A percentile compares a stretch with the other conserved stretches of the same genome.
Conservation (phyloP, 768 basidiomycete species). For the Leucocoprinus sp. region DNA sequence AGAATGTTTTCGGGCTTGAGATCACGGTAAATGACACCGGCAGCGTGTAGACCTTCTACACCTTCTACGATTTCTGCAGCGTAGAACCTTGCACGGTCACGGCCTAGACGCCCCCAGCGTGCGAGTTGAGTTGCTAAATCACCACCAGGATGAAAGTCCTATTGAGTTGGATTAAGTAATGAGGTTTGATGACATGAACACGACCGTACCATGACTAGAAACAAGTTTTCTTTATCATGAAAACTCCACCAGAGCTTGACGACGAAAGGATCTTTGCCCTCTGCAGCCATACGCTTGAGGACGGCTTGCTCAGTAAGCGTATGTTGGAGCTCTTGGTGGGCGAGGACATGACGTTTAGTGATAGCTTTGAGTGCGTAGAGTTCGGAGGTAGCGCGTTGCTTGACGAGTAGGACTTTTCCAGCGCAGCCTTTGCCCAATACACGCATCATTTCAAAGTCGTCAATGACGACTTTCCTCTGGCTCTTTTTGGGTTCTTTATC, state of each 20-base stretch:
- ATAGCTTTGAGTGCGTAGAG: conserved; percentile 96
- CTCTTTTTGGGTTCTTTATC: conserved; percentile 44
- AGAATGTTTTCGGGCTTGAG: conserved; percentile 97
- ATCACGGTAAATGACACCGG: conserved; percentile 96
- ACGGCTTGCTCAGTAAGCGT: conserved; percentile 96
- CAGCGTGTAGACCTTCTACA: conserved; percentile 86
- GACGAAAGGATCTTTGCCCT: conserved; percentile 85
- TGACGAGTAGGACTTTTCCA: conserved; percentile 90
- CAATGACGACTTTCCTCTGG: conserved; percentile 69
- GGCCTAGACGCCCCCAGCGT: conserved; percentile 88
- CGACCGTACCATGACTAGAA: conserved; percentile 80
- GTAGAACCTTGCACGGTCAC: conserved; percentile 93
- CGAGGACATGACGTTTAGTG: conserved; percentile 93
- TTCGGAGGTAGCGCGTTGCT: conserved; percentile 61
- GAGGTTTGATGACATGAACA: conserved; percentile 1
- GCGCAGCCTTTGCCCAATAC: conserved; percentile 97
- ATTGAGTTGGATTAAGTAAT: neutral
- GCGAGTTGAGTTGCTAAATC: conserved; percentile 97
- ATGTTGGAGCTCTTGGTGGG: conserved; percentile 94
- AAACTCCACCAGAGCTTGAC: conserved; percentile 97
- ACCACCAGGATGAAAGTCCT: conserved; percentile 95
- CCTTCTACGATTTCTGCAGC: conserved; percentile 97
- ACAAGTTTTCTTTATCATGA: conserved; percentile 95
- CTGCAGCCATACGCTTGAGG: conserved; percentile 87
- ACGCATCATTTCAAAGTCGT: conserved; percentile 96